Conservation (phyloP, 305 asterid species). For the Caryopteris hybrid region DNA sequence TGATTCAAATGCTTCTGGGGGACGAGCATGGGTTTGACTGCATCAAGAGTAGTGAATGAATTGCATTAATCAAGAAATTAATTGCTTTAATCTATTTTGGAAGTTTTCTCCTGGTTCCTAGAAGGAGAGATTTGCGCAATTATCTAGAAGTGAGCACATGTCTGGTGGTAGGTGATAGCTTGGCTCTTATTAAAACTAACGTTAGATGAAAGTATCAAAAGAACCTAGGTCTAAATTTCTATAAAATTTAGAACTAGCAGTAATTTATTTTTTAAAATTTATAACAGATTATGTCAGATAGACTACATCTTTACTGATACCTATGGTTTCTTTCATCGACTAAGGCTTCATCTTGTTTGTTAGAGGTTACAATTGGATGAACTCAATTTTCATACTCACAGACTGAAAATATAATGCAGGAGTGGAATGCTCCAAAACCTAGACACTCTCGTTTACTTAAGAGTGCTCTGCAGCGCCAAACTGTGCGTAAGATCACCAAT, state of each 20-base stretch:
- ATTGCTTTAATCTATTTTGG: not conserved
- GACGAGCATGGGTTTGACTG: constrained; percentile 1
- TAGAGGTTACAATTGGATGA: not conserved
- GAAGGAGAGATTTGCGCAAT: not conserved
- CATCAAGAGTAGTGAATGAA: not conserved
- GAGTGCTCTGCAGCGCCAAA: constrained; percentile 72
- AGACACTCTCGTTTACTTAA: constrained; percentile 76
- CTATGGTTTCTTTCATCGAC: not conserved
- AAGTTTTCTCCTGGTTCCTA: not conserved
- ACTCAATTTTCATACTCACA: constrained; percentile 3
- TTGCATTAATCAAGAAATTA: not conserved
- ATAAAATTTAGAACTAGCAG: not conserved
- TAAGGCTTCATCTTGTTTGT: not conserved
- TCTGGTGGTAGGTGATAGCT: not conserved
- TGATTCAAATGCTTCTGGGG: not conserved
- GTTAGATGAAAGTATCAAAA: not conserved
- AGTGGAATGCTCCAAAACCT: constrained; percentile 83
- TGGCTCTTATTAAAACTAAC: not conserved
- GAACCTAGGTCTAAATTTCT: not conserved
- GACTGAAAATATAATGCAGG: constrained; percentile 44
- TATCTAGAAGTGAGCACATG: not conserved
- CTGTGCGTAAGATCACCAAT: constrained; percentile 48
- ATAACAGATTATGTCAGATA: not conserved
- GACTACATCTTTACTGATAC: not conserved
- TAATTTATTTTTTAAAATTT: no score